Evolutionary conservation across 257 asterid genomes (phyloP), one percentile per base, ranked within the genome.

Genomic region (Primulina huaijiensis): DNA sequence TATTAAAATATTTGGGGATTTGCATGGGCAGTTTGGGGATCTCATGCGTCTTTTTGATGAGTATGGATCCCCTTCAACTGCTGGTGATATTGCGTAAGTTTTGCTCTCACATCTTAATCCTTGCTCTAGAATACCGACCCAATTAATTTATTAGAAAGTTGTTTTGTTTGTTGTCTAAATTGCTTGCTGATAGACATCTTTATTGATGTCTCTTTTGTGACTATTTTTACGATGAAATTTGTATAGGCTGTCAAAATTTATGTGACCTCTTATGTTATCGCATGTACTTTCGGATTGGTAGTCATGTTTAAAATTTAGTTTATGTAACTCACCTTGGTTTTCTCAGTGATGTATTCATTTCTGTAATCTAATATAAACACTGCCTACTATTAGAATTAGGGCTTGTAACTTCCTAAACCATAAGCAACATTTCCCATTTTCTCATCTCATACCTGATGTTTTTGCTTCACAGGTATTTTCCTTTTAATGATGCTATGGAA

Each of bases 11-110:
- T 94, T 94, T 76, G 99, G 99, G 73, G 99, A 94, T 82, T 86
- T 94, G 84, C 99, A 94, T 50, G 99, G 99, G 58, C 99, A 94
- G 69, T 94, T 94, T 82, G 99, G 99, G 62, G 99, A 94, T 83
- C 92, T 94, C 62, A 94, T 94, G 99, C 86, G 99, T 62, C 97
- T 94, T 71, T 94, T 94, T 67, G 99, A 91, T 72, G 99, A 94
- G 88, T 94, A 94, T 78, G 99, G 99, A 72, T 86, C 97, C 65
- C 97, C 99, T 71, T 94, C 99, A 34, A 94, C 99, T 16, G 99
- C 99, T 37, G 99, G 99, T 69, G 99, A 94, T 81, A 94, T 94
- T 73, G 84, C 97, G 99, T 94, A 85, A 68, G 97, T 78, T 52
- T 74, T 64, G 21, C 2, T 43, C 62, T 27, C 76, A 46, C 60